Evolutionary conservation across 768 basidiomycete genomes (phyloP).

Genomic region (Cystobasidium ongulense): DNA sequence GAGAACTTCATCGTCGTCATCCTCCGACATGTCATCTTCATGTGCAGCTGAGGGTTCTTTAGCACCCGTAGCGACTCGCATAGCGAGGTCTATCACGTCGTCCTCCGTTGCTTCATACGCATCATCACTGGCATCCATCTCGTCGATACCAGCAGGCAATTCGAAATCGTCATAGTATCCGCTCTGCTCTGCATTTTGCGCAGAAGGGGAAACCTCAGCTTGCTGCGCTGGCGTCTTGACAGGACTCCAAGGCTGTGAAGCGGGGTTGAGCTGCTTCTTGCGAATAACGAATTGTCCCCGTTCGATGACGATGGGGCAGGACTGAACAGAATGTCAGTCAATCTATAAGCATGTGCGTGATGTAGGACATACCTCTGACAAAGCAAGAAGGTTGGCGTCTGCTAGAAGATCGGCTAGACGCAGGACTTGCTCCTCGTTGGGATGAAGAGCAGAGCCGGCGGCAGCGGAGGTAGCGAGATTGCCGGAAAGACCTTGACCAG

Average conservation of each 20-base stretch:
- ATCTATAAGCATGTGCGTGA: background rate
- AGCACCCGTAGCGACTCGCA: slow-evolving; percentile 56
- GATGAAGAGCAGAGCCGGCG: slow-evolving; percentile 53
- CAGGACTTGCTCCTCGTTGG: slow-evolving; percentile 94
- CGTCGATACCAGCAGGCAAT: slow-evolving; percentile 42
- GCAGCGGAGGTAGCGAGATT: slow-evolving; percentile 16
- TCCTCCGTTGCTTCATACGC: slow-evolving; percentile 51
- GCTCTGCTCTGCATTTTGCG: slow-evolving; percentile 41
- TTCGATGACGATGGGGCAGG: slow-evolving; percentile 23
- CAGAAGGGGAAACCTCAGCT: background rate
- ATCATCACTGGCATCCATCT: background rate
- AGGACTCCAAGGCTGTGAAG: background rate
- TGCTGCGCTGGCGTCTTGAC: slow-evolving; percentile 15
- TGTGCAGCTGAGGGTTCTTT: slow-evolving; percentile 17
- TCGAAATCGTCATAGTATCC: slow-evolving; percentile 52
- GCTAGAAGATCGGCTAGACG: slow-evolving; percentile 73
- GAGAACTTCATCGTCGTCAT: slow-evolving; percentile 68
- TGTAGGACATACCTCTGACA: slow-evolving; percentile 52
- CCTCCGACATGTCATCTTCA: slow-evolving; percentile 41
- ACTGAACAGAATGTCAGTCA: background rate
- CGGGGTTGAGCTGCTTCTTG: slow-evolving; percentile 13
- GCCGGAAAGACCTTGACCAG: slow-evolving; percentile 2
- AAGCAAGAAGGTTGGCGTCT: slow-evolving; percentile 59
- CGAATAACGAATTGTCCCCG: slow-evolving; percentile 34
- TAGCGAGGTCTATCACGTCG: slow-evolving; percentile 60